A percentile compares a stretch with the other conserved stretches of the same genome.
These are phyloP conservation scores for Mucor piriformis DNA, from an alignment of 371 early-diverging fungal genomes.

Conservation along the genomic window DNA sequence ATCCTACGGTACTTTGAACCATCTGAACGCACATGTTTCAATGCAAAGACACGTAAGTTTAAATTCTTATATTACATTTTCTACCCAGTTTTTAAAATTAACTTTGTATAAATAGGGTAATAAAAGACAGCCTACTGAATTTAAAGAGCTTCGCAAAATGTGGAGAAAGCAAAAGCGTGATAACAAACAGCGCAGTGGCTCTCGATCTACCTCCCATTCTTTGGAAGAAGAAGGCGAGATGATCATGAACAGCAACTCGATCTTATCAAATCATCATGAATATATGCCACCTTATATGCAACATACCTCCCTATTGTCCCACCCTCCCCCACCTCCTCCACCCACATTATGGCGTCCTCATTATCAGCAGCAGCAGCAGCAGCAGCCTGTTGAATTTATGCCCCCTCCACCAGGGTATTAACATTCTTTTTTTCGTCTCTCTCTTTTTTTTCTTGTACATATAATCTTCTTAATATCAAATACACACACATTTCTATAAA, in stretches of 20 bases:
- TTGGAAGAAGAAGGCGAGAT: background rate
- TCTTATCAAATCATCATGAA: conserved; percentile 5
- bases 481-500: background rate
- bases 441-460: background rate
- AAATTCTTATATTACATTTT: background rate
- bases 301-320: conserved; percentile 7
- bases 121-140: conserved; percentile 58
- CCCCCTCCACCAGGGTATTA: conserved; percentile 7
- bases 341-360: conserved; percentile 8
- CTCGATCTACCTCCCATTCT: conserved; percentile 4
- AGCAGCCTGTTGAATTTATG: conserved; percentile 7
- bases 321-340: conserved; percentile 6
- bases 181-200: conserved; percentile 24
- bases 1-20: conserved; percentile 74
- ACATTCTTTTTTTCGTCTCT: background rate
- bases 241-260: background rate
- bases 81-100: background rate
- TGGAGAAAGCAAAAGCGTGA: conserved; percentile 56
- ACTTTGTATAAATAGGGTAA: conserved; percentile 27
- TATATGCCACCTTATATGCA: conserved; percentile 21
- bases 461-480: too few species aligned
- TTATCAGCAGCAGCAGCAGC: background rate
- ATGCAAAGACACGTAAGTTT: conserved; percentile 72
- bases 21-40: conserved; percentile 72
- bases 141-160: conserved; percentile 65